Percentiles rank a stretch among this genome's conserved stretches.
Evolutionary conservation across 2,329 filamentous ascomycete genomes (phyloP).

Genomic region (Zymoseptoria pseudotritici): DNA sequence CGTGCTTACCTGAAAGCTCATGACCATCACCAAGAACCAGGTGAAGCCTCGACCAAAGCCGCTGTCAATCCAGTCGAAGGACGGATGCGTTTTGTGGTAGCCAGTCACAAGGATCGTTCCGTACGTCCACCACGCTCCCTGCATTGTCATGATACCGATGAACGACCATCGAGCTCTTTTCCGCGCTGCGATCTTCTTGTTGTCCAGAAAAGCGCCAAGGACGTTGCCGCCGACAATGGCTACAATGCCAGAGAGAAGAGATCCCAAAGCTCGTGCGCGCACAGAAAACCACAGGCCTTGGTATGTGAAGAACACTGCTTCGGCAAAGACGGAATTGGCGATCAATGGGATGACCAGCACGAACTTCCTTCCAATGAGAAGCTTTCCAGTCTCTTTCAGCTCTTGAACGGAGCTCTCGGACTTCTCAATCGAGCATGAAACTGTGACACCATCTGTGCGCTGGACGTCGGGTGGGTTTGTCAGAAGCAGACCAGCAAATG

Average conservation of each 20-base stretch:
- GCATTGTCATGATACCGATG: conserved; percentile 44
- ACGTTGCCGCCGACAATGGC: conserved; percentile 60
- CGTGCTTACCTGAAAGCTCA: conserved; percentile 52
- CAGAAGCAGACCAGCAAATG: conserved; percentile 57
- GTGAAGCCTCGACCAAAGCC: conserved; percentile 62
- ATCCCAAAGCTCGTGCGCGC: conserved; percentile 60
- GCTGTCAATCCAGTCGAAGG: conserved; percentile 56
- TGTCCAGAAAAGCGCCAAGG: conserved; percentile 58
- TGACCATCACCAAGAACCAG: conserved; percentile 59
- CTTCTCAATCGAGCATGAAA: conserved; percentile 48
- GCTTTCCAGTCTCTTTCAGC: conserved; percentile 50
- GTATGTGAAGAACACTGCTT: conserved; percentile 65
- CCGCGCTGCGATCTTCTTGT: conserved; percentile 47
- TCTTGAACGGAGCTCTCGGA: conserved; percentile 51
- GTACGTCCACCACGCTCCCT: conserved; percentile 69
- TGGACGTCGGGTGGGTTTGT: conserved; percentile 56
- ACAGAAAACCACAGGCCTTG: conserved; percentile 59
- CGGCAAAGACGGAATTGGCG: conserved; percentile 61
- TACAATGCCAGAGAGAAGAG: conserved; percentile 61
- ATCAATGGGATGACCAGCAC: conserved; percentile 61
- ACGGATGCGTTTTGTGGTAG: conserved; percentile 50
- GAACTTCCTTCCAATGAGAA: conserved; percentile 56
- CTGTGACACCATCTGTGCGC: conserved; percentile 56
- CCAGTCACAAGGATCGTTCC: conserved; percentile 57
- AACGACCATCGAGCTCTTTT: conserved; percentile 51